phyloP scores from a whole-genome alignment of 192 early-diverging fungal genomes.

The Gamsiella multidivaricata region DNA sequence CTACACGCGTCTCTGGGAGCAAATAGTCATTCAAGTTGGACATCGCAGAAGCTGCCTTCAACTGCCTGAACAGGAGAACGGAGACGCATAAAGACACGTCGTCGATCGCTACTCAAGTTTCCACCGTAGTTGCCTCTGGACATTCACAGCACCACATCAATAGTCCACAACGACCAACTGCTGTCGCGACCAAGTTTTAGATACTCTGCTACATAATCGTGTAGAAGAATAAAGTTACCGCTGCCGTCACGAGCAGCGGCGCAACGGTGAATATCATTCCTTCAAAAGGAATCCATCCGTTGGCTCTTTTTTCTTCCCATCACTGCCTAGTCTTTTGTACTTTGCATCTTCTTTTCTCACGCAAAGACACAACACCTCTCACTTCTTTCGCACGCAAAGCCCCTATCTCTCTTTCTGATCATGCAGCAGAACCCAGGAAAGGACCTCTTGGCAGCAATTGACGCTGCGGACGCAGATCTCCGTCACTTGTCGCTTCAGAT shows the following conservation, averaged over 20 bases:
- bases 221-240: neutral
- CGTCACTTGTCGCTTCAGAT: constrained; percentile 60
- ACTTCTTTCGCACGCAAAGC: neutral
- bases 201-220: neutral
- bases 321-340: neutral
- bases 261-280: constrained; percentile 1
- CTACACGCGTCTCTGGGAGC: too few relatives aligned
- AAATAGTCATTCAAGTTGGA: too few relatives aligned
- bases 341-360: neutral
- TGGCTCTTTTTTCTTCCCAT: neutral
- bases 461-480: constrained; percentile 43
- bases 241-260: neutral
- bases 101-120: too few relatives aligned
- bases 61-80: too few relatives aligned
- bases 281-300: constrained; percentile 8
- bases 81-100: too few relatives aligned
- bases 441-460: constrained; percentile 35
- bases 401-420: neutral
- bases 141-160: too few relatives aligned
- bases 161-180: too few relatives aligned
- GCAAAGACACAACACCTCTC: neutral
- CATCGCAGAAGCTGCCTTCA: too few relatives aligned
- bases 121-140: too few relatives aligned
- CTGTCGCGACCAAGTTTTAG: too few relatives aligned
- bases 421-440: constrained; percentile 33